Conservation (phyloP, 2,329 filamentous ascomycete genomes). For the Alternaria conjuncta region DNA sequence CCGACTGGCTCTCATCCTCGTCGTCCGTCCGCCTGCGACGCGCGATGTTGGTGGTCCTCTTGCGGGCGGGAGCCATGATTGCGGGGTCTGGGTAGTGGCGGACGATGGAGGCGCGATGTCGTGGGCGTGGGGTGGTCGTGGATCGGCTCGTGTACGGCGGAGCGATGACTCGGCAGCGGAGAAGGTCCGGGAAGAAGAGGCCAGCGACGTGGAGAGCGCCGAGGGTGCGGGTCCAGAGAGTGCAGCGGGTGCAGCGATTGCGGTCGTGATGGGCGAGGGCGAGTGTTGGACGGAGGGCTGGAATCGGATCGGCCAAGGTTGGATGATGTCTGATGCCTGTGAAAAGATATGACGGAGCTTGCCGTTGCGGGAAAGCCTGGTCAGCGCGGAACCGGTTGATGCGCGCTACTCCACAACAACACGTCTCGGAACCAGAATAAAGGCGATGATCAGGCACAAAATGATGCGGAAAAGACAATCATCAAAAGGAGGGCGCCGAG, state of each 20-base stretch:
- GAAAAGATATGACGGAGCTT: slow-evolving; percentile 44
- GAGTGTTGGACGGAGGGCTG: slow-evolving; percentile 26
- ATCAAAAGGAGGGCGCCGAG: neutral
- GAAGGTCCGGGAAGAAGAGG: slow-evolving; percentile 22
- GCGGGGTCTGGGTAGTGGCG: slow-evolving; percentile 19
- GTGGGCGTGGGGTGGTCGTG: slow-evolving; percentile 27
- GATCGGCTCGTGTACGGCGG: slow-evolving; percentile 28
- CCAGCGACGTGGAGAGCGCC: slow-evolving; percentile 19
- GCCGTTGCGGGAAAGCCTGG: slow-evolving; percentile 28
- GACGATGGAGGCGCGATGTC: slow-evolving; percentile 19
- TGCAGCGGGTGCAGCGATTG: slow-evolving; percentile 31
- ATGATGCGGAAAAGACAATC: neutral
- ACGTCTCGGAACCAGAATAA: neutral
- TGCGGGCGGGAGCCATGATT: slow-evolving; percentile 47
- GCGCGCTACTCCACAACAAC: slow-evolving; percentile 22
- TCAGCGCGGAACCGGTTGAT: slow-evolving; percentile 18
- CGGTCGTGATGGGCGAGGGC: slow-evolving; percentile 36
- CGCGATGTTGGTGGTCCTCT: slow-evolving; percentile 44
- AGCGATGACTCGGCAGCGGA: slow-evolving; percentile 32
- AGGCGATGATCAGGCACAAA: neutral
- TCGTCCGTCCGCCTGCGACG: slow-evolving; percentile 50
- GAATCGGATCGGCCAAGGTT: slow-evolving; percentile 20
- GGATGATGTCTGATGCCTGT: slow-evolving; percentile 44
- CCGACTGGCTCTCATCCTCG: slow-evolving; percentile 47
- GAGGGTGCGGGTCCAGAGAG: slow-evolving; percentile 21